A percentile compares a stretch with the other conserved stretches of the same genome.
Conservation (phyloP, 345 rosid species). For the Pistacia vera region DNA sequence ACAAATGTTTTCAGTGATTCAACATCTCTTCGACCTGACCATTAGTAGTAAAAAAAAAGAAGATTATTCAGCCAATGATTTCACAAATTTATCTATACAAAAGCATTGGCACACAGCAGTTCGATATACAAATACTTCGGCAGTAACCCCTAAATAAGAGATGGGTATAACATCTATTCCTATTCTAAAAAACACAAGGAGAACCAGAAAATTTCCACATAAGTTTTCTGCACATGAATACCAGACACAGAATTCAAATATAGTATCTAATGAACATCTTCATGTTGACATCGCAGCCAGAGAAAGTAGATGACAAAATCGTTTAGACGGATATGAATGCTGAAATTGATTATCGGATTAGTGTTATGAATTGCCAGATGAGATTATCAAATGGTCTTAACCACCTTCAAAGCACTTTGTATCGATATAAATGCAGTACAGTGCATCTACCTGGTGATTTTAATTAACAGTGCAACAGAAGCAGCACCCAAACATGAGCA, state of each 20-base stretch:
- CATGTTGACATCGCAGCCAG: background rate
- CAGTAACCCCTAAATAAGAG: background rate
- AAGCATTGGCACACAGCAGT: background rate
- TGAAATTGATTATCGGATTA: background rate
- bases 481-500: background rate
- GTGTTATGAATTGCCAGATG: background rate
- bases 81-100: background rate
- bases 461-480: background rate
- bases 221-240: background rate
- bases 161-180: background rate
- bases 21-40: constrained; percentile 68
- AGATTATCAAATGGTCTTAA: background rate
- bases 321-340: background rate
- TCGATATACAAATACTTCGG: no score
- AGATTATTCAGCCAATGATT: constrained; percentile 7
- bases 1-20: constrained; percentile 75
- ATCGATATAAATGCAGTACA: background rate
- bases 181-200: background rate
- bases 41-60: background rate
- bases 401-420: background rate
- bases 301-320: background rate
- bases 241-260: background rate
- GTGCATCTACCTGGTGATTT: background rate
- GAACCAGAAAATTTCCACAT: background rate
- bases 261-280: background rate